Base-by-base conservation (phyloP, 2,329 filamentous ascomycete species). In the Fusarium anguioides region DNA sequence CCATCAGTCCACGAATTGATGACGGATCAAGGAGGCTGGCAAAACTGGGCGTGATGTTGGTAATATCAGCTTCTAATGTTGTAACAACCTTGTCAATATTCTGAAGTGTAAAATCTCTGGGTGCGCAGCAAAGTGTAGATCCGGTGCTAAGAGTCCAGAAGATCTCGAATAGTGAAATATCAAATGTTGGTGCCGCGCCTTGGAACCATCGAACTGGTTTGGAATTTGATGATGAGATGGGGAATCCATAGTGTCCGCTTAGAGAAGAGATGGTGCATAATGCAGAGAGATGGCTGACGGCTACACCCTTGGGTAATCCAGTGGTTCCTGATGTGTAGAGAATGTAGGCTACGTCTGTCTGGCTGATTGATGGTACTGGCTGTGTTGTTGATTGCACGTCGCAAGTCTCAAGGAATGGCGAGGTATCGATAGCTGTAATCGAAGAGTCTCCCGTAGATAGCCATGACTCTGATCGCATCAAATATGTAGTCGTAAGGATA, bases 301-400 rank as follows among this genome's bases (percentile, higher is more conserved):
- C 40, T 1, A 66, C 62, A 1, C 62, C 62, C 11, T 66, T 66
- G 2, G 62, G 62, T 5, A 57, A 7, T 0, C 62, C 62, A 5
- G 62, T 66, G 1, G 62, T 66, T 24, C 62, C 62, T 2, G 62
- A 66, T 0, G 62, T 66, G 4, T 66, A 66, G 0, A 66, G 14
- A 1, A 66, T 29, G 23, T 66, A 66, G 9, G 56, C 56, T 0
- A 42, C 8, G 2, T 51, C 31, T 4, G 44, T 26, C 4, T 20
- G 10, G 3, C 11, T 39, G 4, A 7, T 14, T 8, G 31, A 3
- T 5, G 3, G 7, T 2, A 11, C 3, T 3, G 33, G 8, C 1
- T 20, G 12, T 1, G 20, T 6, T 6, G 5, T 18, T 36, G 49
- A 29, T 2, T 27, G 18, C 3, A 14, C 7, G 9, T 62, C 31